Evolutionary conservation across 176 grass and related monocot genomes (phyloP).

Genomic region (Aegilops speltoides): DNA sequence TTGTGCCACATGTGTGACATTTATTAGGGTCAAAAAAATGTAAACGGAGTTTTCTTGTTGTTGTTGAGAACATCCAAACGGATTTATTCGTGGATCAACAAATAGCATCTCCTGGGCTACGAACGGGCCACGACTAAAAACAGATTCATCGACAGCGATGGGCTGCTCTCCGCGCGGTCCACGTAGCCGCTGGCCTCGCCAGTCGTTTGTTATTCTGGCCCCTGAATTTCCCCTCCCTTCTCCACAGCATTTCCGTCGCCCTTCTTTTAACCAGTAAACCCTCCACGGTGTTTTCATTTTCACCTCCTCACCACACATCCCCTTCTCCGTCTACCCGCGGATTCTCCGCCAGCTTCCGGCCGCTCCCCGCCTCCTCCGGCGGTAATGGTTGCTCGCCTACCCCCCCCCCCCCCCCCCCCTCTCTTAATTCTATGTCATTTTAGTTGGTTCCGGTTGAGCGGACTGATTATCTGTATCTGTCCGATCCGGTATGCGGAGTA

Average conservation of each 20-base stretch:
- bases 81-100: neutral
- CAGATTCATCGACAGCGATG: slow-evolving; percentile 21
- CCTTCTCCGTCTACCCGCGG: neutral
- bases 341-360: neutral
- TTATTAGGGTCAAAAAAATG: too few species aligned
- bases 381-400: neutral
- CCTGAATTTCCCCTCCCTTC: neutral
- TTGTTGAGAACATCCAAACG: too few species aligned
- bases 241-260: neutral
- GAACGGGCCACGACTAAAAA: neutral
- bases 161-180: slow-evolving; percentile 26
- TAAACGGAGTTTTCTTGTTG: too few species aligned
- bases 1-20: too few species aligned
- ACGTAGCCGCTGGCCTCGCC: slow-evolving; percentile 5
- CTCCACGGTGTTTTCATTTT: slow-evolving; percentile 28
- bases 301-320: neutral
- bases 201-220: slow-evolving; percentile 38
- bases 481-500: neutral
- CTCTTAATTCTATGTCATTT: neutral
- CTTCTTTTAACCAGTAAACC: slow-evolving; percentile 28
- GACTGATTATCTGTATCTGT: neutral
- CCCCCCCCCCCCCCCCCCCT: too few species aligned
- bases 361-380: neutral
- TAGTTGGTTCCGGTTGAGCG: neutral
- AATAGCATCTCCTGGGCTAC: neutral